Percentiles rank a stretch among this genome's conserved stretches.
Evolutionary conservation across 371 early-diverging fungal genomes (phyloP).

Genomic region (Blakeslea trispora): DNA sequence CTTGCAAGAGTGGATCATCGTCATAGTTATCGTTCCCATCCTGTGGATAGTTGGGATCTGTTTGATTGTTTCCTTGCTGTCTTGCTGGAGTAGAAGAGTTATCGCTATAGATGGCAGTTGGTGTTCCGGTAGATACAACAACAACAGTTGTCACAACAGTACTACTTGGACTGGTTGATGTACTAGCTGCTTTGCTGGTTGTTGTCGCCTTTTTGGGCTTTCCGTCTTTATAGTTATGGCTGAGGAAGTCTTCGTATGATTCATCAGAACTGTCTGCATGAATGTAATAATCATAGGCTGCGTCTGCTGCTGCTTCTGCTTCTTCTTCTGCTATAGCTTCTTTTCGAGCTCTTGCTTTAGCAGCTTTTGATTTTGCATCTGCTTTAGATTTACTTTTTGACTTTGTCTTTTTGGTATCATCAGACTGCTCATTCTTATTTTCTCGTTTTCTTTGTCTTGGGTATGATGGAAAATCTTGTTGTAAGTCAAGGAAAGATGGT

Average conservation of each 20-base stretch:
- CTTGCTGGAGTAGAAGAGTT: constrained; percentile 5
- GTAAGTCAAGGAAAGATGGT: too few species aligned
- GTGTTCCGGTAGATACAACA: constrained; percentile 17
- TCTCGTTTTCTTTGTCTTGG: not conserved
- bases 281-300: too few species aligned
- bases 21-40: not conserved
- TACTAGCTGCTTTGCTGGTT: too few species aligned
- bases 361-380: too few species aligned
- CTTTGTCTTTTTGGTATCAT: not conserved
- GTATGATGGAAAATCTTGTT: too few species aligned
- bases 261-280: not conserved
- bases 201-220: not conserved
- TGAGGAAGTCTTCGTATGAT: not conserved
- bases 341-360: too few species aligned
- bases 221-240: constrained; percentile 1
- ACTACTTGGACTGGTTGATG: constrained; percentile 1
- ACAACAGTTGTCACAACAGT: constrained; percentile 20
- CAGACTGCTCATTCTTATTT: too few species aligned
- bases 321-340: too few species aligned
- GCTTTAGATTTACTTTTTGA: too few species aligned
- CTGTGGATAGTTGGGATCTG: constrained; percentile 8
- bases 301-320: too few species aligned
- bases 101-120: constrained; percentile 15
- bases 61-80: constrained; percentile 7
- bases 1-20: not conserved